Conservation (phyloP, 345 rosid species). For the Lepidium africanum region DNA sequence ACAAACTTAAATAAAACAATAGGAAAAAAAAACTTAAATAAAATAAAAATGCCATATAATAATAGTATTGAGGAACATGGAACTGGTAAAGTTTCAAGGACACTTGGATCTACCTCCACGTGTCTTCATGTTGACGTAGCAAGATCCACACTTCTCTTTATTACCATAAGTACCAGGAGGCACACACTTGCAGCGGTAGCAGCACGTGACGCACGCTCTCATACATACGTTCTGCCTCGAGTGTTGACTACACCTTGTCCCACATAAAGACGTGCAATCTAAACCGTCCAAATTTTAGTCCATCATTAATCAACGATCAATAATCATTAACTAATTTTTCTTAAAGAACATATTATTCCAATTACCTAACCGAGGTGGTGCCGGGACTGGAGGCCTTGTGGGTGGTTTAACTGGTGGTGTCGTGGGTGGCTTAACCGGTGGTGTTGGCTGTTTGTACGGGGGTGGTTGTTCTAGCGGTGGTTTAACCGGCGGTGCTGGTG, state of each 20-base stretch:
- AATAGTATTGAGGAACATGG: too few relatives aligned
- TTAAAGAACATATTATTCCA: background rate
- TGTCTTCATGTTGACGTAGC: slow-evolving; percentile 83
- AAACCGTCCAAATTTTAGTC: slow-evolving; percentile 8
- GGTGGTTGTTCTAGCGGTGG: too few relatives aligned
- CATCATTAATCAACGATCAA: too few relatives aligned
- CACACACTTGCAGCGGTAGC: slow-evolving; percentile 86
- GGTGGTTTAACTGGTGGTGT: background rate
- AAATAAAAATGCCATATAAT: too few relatives aligned
- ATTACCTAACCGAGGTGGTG: slow-evolving; percentile 39
- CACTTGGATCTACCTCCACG: slow-evolving; percentile 55
- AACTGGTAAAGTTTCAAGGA: slow-evolving; percentile 36
- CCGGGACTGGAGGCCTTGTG: background rate
- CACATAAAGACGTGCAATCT: slow-evolving; percentile 78
- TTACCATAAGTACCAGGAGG: slow-evolving; percentile 95
- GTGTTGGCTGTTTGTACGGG: background rate
- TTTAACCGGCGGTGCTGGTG: too few relatives aligned
- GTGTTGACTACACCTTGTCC: slow-evolving; percentile 58
- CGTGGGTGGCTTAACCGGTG: slow-evolving; percentile 5
- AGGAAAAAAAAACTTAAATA: too few relatives aligned
- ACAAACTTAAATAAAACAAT: too few relatives aligned
- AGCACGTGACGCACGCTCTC: slow-evolving; percentile 88
- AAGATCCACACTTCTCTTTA: slow-evolving; percentile 72
- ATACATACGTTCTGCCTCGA: slow-evolving; percentile 58
- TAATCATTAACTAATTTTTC: background rate